A percentile compares a stretch with the other conserved stretches of the same genome.
Conservation (phyloP, 805 yeast genomes). For the Lipomyces sp. region DNA sequence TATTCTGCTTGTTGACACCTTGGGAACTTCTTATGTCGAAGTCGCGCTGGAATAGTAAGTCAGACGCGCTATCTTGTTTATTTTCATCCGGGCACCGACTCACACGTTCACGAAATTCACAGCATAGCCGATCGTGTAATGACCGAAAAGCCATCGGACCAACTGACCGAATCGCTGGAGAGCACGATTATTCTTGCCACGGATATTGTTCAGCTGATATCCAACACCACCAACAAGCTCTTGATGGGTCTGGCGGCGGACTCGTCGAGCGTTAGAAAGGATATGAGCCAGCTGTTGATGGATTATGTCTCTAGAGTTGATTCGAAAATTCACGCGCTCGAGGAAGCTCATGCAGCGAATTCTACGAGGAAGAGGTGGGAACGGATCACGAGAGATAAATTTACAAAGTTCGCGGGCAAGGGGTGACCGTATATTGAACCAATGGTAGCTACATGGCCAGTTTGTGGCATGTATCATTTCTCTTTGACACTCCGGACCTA, state of each 20-base stretch:
- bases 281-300: constrained; percentile 12
- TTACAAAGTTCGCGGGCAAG: too few relatives aligned
- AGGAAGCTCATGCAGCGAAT: not conserved
- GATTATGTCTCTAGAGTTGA: constrained; percentile 13
- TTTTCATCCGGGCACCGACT: too few relatives aligned
- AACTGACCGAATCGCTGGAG: constrained; percentile 4
- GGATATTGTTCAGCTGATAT: constrained; percentile 14
- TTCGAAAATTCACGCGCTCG: constrained; percentile 3
- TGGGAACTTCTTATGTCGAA: constrained; percentile 19
- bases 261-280: constrained; percentile 12
- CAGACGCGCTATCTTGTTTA: not conserved
- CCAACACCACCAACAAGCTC: constrained; percentile 14
- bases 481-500: too few relatives aligned
- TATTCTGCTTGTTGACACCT: constrained; percentile 10
- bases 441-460: too few relatives aligned
- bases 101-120: not conserved
- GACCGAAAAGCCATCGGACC: constrained; percentile 3
- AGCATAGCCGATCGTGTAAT: constrained; percentile 11
- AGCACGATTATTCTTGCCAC: constrained; percentile 3
- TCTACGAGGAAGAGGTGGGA: too few relatives aligned
- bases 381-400: too few relatives aligned
- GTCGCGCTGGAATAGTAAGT: constrained; percentile 21
- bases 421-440: too few relatives aligned
- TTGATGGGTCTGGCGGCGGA: constrained; percentile 21
- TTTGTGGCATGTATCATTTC: too few relatives aligned